These are phyloP conservation scores for Penicillium thymicola DNA, from an alignment of 2,329 filamentous ascomycete genomes.

Conservation along the genomic window DNA sequence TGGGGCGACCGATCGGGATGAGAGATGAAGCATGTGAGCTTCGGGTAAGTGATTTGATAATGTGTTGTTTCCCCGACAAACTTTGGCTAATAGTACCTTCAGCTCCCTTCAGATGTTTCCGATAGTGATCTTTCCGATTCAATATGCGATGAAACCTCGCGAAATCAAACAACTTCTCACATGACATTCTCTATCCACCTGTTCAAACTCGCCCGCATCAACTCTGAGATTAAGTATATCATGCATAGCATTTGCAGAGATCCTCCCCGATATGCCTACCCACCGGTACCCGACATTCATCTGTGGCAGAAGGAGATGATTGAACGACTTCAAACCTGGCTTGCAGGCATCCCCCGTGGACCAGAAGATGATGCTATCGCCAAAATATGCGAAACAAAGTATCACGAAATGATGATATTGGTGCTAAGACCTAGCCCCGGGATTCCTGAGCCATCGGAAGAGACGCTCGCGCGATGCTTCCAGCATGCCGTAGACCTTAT, in stretches of 20 bases:
- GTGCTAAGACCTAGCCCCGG: slow-evolving; percentile 52
- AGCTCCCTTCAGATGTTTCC: slow-evolving; percentile 23
- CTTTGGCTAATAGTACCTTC: background rate
- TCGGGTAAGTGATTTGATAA: slow-evolving; percentile 34
- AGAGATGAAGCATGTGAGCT: slow-evolving; percentile 56
- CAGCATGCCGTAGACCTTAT: slow-evolving; percentile 45
- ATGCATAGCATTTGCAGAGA: slow-evolving; percentile 52
- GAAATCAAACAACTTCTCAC: slow-evolving; percentile 18
- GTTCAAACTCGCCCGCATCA: slow-evolving; percentile 45
- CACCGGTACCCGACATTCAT: slow-evolving; percentile 44
- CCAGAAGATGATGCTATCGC: slow-evolving; percentile 8
- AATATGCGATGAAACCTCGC: background rate
- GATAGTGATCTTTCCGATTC: slow-evolving; percentile 13
- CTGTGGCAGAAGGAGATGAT: slow-evolving; percentile 49
- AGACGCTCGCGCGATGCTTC: slow-evolving; percentile 44
- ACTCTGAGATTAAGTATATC: slow-evolving; percentile 58
- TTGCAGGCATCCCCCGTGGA: slow-evolving; percentile 34
- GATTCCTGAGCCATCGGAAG: slow-evolving; percentile 48
- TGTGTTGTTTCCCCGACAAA: background rate
- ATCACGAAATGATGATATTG: slow-evolving; percentile 50
- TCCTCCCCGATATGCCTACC: slow-evolving; percentile 50
- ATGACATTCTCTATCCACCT: slow-evolving; percentile 50
- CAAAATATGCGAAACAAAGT: slow-evolving; percentile 45
- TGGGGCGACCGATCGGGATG: slow-evolving; percentile 55
- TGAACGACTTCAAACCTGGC: slow-evolving; percentile 42